Evolutionary conservation across 1,284 basidiomycete species (phyloP), one percentile per base, ranked within the genome.

Genomic region (Cryptococcus hybrid): DNA sequence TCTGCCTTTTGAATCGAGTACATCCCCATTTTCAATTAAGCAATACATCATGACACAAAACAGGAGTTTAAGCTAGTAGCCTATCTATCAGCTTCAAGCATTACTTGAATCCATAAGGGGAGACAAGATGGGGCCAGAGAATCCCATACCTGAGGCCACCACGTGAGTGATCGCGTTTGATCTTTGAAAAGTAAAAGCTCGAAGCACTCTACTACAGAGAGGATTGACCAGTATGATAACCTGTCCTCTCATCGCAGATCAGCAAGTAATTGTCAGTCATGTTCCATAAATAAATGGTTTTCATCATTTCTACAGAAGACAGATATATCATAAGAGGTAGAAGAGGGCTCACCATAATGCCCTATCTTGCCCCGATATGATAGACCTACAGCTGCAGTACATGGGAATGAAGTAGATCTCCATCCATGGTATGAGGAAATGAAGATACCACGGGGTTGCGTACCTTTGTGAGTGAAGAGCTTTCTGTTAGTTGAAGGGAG

Each of bases 91-190:
- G 34, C 24, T 24, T 36, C 1, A 37, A 7, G n/a, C 6, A n/a
- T 11, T 49, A 40, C 30, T 42, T 49, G 15, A 18, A 36, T 46
- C 12, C 51, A 34, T 40, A n/a, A 15, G n/a, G 38, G 13, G n/a
- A 40, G 46, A n/a, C 15, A 18, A 24, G 24, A 24, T 24, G 24
- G 24, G 24, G 24, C 24, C n/a, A 24, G 24, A 24, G 24, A 47
- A 37, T 13, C 9, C 9, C 68, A 56, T 30, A 71, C 70, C 46
- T 61, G 62, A 2, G 69, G 70, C 65, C 66, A 70, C 65, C 65
- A 66, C 34, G 62, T 51, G 42, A 70, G 38, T 3, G 63, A 48
- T 30, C 62, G 43, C 6, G 54, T 56, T 42, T 58, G 56, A 47
- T 66, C 65, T 38, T 64, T 55, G 47, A 71, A 71, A 7, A 68